Conservation (phyloP, 139 green algal genomes). For the Marvania coccoides region DNA sequence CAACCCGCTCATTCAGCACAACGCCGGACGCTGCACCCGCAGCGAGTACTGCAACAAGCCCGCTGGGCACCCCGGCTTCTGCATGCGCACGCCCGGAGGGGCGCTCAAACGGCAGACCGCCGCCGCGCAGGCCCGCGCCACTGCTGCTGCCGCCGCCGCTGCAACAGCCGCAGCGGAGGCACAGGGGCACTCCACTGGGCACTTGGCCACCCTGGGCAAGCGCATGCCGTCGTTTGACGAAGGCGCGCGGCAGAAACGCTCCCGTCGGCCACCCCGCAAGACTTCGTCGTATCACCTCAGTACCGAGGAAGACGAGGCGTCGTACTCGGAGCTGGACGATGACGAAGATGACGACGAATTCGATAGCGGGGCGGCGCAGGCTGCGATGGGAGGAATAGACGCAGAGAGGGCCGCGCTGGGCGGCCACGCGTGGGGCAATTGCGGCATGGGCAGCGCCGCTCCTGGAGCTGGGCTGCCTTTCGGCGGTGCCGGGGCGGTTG, state of each 20-base stretch:
- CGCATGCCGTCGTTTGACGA: not conserved
- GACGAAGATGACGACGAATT: not conserved
- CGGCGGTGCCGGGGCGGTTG: not conserved
- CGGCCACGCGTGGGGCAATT: not conserved
- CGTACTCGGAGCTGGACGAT: not conserved
- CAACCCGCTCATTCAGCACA: slow-evolving; percentile 31
- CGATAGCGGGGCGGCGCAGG: no score
- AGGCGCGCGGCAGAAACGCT: not conserved
- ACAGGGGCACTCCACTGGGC: not conserved
- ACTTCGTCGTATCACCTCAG: not conserved
- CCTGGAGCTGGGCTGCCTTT: not conserved
- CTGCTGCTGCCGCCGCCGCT: not conserved
- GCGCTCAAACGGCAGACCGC: no score
- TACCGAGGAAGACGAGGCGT: not conserved
- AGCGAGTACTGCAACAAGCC: slow-evolving; percentile 48
- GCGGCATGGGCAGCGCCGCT: not conserved
- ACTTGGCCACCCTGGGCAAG: no score
- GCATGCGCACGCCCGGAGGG: slow-evolving; percentile 18
- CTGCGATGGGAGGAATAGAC: not conserved
- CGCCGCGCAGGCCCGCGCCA: not conserved
- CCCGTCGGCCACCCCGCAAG: not conserved
- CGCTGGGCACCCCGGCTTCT: slow-evolving; percentile 43
- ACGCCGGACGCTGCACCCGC: slow-evolving; percentile 37
- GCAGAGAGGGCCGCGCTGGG: not conserved
- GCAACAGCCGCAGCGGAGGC: not conserved